Evolutionary conservation across 164 flowering plant genomes (phyloP).

Genomic region (Aristolochia contorta): DNA sequence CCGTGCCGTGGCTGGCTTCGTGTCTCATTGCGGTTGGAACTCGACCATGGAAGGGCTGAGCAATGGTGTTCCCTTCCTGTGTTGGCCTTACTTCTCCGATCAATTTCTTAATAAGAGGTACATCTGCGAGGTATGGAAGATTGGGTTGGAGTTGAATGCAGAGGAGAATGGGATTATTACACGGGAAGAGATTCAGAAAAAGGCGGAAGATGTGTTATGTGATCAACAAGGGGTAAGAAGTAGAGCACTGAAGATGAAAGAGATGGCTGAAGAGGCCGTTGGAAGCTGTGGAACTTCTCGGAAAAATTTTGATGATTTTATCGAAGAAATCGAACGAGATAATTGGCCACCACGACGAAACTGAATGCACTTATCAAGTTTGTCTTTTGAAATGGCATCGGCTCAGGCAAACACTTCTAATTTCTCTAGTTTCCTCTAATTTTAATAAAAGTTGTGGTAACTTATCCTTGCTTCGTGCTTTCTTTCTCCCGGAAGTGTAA

Average conservation of each 20-base stretch:
- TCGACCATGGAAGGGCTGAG: constrained; percentile 42
- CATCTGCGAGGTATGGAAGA: constrained; percentile 41
- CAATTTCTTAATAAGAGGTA: constrained; percentile 34
- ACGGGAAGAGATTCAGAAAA: constrained; percentile 11
- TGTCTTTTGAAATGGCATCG: too few species aligned
- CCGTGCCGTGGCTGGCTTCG: constrained; percentile 42
- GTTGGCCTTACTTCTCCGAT: constrained; percentile 52
- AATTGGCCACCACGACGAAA: too few species aligned
- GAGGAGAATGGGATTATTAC: constrained; percentile 10
- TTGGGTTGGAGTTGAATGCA: constrained; percentile 22
- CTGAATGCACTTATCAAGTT: too few species aligned
- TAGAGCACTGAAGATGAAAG: constrained; percentile 10
- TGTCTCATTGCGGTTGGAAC: constrained; percentile 66
- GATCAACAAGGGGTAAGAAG: constrained; percentile 1
- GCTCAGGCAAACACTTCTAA: too few species aligned
- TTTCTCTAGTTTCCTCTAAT: too few species aligned
- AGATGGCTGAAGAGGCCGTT: constrained; percentile 4
- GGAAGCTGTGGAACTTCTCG: too few species aligned
- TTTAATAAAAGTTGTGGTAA: too few species aligned
- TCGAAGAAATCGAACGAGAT: not conserved
- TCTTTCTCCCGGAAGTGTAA: too few species aligned
- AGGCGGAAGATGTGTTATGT: constrained; percentile 2
- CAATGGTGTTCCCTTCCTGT: constrained; percentile 43
- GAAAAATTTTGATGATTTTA: constrained; percentile 7
- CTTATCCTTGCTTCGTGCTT: too few species aligned